These are phyloP conservation scores for Sugiyamaella castrensis DNA, from an alignment of 1,139 yeast species.

Conservation along the genomic window DNA sequence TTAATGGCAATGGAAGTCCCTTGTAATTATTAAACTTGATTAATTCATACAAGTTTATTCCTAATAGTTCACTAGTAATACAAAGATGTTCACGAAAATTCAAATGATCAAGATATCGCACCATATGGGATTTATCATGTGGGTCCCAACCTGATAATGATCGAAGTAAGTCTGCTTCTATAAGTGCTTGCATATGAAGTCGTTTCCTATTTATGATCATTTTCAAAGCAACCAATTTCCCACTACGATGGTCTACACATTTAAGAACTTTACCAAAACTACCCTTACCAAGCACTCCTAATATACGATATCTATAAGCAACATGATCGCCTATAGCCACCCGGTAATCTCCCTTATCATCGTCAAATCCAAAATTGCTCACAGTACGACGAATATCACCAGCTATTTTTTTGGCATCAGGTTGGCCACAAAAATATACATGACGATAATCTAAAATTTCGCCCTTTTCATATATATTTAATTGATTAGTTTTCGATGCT, in stretches of 20 bases:
- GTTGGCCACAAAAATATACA: constrained; percentile 42
- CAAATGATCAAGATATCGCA: constrained; percentile 66
- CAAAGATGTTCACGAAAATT: constrained; percentile 82
- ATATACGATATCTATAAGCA: constrained; percentile 67
- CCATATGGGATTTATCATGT: constrained; percentile 43
- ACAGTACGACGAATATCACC: constrained; percentile 44
- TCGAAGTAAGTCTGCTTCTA: constrained; percentile 70
- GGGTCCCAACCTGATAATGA: constrained; percentile 46
- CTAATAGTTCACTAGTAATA: constrained; percentile 69
- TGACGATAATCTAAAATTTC: constrained; percentile 45
- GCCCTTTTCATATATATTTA: constrained; percentile 49
- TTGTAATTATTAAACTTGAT: constrained; percentile 57
- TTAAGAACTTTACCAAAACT: constrained; percentile 79
- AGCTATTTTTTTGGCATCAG: constrained; percentile 34
- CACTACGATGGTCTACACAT: constrained; percentile 64
- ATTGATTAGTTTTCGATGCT: constrained; percentile 24
- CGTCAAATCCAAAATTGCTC: constrained; percentile 71
- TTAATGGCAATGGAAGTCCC: constrained; percentile 56
- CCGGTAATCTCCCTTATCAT: constrained; percentile 59
- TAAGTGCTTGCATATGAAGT: constrained; percentile 75
- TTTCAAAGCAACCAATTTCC: constrained; percentile 63
- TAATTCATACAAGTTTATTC: constrained; percentile 65
- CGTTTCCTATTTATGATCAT: constrained; percentile 70
- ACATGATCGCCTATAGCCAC: constrained; percentile 65
- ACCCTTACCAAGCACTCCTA: constrained; percentile 66